Conservation (phyloP, 306 rosid species). For the Gleditsia sinensis region DNA sequence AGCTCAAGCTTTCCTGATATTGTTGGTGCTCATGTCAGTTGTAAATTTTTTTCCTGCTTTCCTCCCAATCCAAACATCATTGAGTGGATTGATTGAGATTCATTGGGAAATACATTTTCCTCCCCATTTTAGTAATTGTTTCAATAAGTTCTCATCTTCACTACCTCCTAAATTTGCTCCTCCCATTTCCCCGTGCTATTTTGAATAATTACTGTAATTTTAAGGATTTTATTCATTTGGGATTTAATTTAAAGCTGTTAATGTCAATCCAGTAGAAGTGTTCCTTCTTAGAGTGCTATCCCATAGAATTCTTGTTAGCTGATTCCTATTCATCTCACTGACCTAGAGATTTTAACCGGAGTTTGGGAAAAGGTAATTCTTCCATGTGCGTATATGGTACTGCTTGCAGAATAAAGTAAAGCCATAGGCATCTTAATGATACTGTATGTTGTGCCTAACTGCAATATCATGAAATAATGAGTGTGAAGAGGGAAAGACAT, state of each 20-base stretch:
- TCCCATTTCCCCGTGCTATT: background rate
- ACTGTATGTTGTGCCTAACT: no score
- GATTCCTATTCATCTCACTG: no score
- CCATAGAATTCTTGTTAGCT: no score
- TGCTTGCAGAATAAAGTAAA: no score
- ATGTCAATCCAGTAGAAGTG: background rate
- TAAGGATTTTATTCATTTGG: background rate
- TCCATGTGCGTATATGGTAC: no score
- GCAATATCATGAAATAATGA: no score
- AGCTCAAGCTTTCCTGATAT: slow-evolving; percentile 29
- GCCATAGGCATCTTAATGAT: no score
- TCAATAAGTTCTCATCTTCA: background rate
- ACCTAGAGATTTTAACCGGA: no score
- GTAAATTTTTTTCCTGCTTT: background rate
- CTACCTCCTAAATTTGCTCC: background rate
- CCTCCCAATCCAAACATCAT: background rate
- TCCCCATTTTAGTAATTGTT: background rate
- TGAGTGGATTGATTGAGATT: background rate
- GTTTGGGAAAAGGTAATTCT: no score
- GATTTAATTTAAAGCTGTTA: background rate
- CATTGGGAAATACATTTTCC: background rate
- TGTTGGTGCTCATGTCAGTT: background rate
- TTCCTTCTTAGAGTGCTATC: no score
- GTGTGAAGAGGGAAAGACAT: no score
- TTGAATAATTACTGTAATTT: background rate